Percentiles rank a stretch among this genome's conserved stretches.
phyloP scores from a whole-genome alignment of 805 yeast genomes.

The Cyberlindnera xishuangbannaensis region DNA sequence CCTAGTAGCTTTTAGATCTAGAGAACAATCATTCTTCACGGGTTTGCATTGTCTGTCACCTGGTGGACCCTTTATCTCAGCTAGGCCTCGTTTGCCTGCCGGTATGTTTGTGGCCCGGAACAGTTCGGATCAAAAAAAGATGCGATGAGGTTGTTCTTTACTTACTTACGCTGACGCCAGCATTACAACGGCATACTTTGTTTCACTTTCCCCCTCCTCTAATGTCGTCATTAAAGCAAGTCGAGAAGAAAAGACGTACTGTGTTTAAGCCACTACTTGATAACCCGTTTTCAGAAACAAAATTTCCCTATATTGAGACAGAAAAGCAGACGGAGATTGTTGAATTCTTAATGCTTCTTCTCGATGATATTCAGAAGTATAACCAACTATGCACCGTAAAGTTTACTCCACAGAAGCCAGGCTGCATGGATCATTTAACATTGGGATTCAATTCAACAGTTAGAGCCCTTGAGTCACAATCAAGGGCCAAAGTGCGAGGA shows the following conservation, averaged over 20 bases:
- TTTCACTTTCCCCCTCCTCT: no score
- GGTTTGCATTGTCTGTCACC: no score
- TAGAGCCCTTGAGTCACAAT: constrained; percentile 39
- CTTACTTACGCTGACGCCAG: no score
- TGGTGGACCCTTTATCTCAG: no score
- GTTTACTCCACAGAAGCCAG: constrained; percentile 14
- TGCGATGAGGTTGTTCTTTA: no score
- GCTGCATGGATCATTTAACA: constrained; percentile 22
- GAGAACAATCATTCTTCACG: no score
- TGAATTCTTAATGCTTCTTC: constrained; percentile 30
- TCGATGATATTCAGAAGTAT: constrained; percentile 26
- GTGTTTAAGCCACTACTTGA: constrained; percentile 61
- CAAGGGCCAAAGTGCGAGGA: constrained; percentile 15
- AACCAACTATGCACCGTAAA: constrained; percentile 10
- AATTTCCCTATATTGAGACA: constrained; percentile 38
- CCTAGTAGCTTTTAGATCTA: no score
- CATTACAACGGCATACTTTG: no score
- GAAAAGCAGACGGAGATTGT: constrained; percentile 32
- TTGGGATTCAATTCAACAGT: constrained; percentile 56
- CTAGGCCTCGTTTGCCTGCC: no score
- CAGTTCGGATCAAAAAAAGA: no score
- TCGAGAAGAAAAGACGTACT: constrained; percentile 46
- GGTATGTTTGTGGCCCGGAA: no score
- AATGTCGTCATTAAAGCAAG: constrained; percentile 38
- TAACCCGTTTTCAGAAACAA: constrained; percentile 51